Evolutionary conservation across 495 filamentous ascomycete species (phyloP).

Genomic region (Cercophora sp.): DNA sequence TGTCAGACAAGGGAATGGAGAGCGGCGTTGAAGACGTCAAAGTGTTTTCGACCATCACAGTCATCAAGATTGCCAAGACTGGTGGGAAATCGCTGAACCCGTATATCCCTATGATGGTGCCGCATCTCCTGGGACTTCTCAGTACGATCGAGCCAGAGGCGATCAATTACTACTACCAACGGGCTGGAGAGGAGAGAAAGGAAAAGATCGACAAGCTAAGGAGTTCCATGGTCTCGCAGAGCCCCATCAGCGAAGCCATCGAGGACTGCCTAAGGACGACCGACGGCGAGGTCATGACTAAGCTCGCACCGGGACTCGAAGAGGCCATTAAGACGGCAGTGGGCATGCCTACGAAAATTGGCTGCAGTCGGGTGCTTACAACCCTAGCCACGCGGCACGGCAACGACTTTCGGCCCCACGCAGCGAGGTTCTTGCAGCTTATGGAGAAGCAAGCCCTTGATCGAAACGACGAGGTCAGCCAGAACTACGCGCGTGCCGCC

Average conservation of each 20-base stretch:
- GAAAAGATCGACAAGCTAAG: conserved; percentile 84
- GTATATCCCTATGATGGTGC: conserved; percentile 76
- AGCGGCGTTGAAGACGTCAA: conserved; percentile 83
- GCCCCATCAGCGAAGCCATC: conserved; percentile 92
- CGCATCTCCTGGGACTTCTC: conserved; percentile 72
- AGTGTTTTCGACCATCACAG: conserved; percentile 63
- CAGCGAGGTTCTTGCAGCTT: conserved; percentile 69
- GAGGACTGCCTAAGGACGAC: conserved; percentile 84
- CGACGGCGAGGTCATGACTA: conserved; percentile 68
- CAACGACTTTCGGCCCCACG: conserved; percentile 69
- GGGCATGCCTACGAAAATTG: conserved; percentile 89
- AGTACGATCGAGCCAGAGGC: conserved; percentile 82
- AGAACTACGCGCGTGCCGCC: conserved; percentile 76
- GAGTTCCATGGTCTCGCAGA: conserved; percentile 70
- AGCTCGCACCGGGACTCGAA: conserved; percentile 66
- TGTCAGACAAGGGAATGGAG: conserved; percentile 85
- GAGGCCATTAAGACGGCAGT: conserved; percentile 78
- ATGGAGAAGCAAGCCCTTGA: conserved; percentile 78
- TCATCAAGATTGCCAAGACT: conserved; percentile 85
- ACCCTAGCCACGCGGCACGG: conserved; percentile 78
- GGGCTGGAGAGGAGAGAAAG: conserved; percentile 79
- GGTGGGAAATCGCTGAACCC: conserved; percentile 68
- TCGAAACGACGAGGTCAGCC: conserved; percentile 83
- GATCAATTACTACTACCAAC: conserved; percentile 88
- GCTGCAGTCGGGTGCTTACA: conserved; percentile 78